These are phyloP conservation scores for Aspergillus latus DNA, from an alignment of 2,329 filamentous ascomycete species.

Conservation along the genomic window DNA sequence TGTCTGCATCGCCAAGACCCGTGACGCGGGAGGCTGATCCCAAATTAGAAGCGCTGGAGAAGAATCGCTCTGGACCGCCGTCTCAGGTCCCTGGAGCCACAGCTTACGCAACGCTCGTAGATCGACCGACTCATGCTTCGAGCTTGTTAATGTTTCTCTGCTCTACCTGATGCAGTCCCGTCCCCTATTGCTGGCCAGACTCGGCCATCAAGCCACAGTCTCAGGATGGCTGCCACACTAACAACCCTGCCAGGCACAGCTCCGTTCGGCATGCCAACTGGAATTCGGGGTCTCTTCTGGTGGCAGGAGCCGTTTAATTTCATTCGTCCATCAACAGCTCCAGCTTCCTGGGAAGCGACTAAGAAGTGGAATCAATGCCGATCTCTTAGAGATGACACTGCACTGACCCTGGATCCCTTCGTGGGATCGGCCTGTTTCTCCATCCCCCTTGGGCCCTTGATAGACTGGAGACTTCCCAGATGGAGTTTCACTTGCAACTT, in stretches of 20 bases:
- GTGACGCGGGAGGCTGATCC: conserved; percentile 13
- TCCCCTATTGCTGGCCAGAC: conserved; percentile 12
- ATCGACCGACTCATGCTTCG: conserved; percentile 10
- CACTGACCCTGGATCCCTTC: background rate
- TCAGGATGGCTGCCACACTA: background rate
- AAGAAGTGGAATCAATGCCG: conserved; percentile 5
- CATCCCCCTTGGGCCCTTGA: background rate
- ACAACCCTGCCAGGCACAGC: background rate
- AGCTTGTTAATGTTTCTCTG: conserved; percentile 2
- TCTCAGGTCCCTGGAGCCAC: conserved; percentile 20
- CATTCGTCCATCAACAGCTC: conserved; percentile 1
- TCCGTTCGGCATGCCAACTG: background rate
- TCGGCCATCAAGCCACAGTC: conserved; percentile 7
- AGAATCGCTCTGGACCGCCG: conserved; percentile 1
- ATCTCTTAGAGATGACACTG: conserved; percentile 6
- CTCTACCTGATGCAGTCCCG: conserved; percentile 6
- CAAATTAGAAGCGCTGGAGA: conserved; percentile 20
- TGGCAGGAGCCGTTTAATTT: background rate
- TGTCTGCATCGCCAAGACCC: conserved; percentile 17
- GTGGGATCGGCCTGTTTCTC: conserved; percentile 1
- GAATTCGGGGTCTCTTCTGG: background rate
- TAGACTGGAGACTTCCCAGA: background rate
- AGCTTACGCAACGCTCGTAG: conserved; percentile 24
- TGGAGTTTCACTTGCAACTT: background rate
- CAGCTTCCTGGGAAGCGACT: background rate